Percentiles rank a stretch among this genome's conserved stretches.
Conservation (phyloP, 1,284 basidiomycete genomes). For the Marasmius fiardii region DNA sequence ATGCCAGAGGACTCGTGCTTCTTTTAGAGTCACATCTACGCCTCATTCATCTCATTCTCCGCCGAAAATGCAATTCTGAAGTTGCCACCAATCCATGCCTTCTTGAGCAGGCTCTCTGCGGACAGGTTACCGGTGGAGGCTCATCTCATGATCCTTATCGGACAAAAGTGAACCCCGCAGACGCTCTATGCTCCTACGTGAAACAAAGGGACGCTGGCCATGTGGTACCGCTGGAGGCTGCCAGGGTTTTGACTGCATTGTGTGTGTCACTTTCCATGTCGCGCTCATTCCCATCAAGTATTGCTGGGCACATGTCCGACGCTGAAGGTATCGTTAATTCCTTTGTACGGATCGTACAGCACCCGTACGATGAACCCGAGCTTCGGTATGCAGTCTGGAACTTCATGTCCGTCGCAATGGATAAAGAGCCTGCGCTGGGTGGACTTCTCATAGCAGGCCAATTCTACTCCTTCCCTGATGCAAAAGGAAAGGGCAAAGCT, state of each 20-base stretch:
- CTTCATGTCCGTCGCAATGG: slow-evolving; percentile 79
- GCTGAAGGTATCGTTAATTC: slow-evolving; percentile 64
- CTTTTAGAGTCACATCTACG: slow-evolving; percentile 66
- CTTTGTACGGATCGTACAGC: slow-evolving; percentile 62
- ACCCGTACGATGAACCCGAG: slow-evolving; percentile 67
- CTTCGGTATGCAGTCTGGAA: slow-evolving; percentile 79
- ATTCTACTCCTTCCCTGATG: slow-evolving; percentile 46
- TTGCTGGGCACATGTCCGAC: slow-evolving; percentile 70
- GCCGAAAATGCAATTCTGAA: slow-evolving; percentile 51
- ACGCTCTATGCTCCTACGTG: slow-evolving; percentile 64
- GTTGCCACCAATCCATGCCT: slow-evolving; percentile 50
- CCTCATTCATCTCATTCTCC: slow-evolving; percentile 59
- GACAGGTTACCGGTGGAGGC: slow-evolving; percentile 49
- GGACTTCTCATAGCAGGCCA: slow-evolving; percentile 77
- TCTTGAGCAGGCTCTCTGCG: slow-evolving; percentile 72
- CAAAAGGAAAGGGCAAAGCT: slow-evolving; percentile 38
- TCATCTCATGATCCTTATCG: slow-evolving; percentile 44
- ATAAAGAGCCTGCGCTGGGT: slow-evolving; percentile 86
- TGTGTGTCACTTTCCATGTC: slow-evolving; percentile 61
- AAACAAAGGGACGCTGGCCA: slow-evolving; percentile 58
- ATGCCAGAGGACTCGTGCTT: slow-evolving; percentile 65
- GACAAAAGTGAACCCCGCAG: slow-evolving; percentile 62
- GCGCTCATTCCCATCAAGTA: slow-evolving; percentile 59
- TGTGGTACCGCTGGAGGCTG: slow-evolving; percentile 59
- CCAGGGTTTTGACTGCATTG: slow-evolving; percentile 62